Evolutionary conservation across 1,284 basidiomycete species (phyloP), one percentile per base, ranked within the genome.

Genomic region (Phlebopus sp.): DNA sequence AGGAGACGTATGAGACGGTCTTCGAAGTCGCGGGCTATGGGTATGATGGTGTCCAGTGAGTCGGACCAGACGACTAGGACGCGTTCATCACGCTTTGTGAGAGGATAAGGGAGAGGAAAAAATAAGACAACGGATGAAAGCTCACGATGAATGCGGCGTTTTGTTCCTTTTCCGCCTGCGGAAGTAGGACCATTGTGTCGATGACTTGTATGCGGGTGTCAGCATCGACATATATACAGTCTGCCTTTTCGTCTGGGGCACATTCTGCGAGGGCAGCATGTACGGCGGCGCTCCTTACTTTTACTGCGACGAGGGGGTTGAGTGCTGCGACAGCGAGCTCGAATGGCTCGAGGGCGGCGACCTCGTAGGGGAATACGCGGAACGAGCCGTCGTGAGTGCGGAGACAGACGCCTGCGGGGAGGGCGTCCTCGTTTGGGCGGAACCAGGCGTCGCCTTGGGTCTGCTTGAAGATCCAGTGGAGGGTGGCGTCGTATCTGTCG

Each of bases 291-390:
- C 79, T 87, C 38, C 87, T 77, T 47, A 92, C 74, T 58, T 90
- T 89, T 58, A 92, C 84, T 1, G 90, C 90, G 37, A 89, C 86
- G 54, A 88, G 81, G 25, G 87, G 85, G 67, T 92, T 91, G 50
- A 92, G 73, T 15, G 78, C 77, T 15, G 81, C 73, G 19, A 92
- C 78, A 10, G 87, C 86, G 3, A 78, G 75, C 69, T 88, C 82
- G 62, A 88, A 88, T 0, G 82, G 82, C 53, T 84, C 74, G 55
- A 88, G 77, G 7, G 76, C 73, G 32, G 77, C 70, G 61, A 84
- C 78, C 57, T 88, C 82, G 64, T 88, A 87, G 1, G 85, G 84
- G 58, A 88, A 88, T 18, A 86, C 78, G 40, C 84, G 76, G 59
- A 85, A 86, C 44, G 75, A 76, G 56, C 78, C 76, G 36, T 80